A percentile compares a stretch with the other conserved stretches of the same genome.
These are phyloP conservation scores for Fusarium nanum DNA, from an alignment of 2,329 filamentous ascomycete genomes.

Conservation along the genomic window DNA sequence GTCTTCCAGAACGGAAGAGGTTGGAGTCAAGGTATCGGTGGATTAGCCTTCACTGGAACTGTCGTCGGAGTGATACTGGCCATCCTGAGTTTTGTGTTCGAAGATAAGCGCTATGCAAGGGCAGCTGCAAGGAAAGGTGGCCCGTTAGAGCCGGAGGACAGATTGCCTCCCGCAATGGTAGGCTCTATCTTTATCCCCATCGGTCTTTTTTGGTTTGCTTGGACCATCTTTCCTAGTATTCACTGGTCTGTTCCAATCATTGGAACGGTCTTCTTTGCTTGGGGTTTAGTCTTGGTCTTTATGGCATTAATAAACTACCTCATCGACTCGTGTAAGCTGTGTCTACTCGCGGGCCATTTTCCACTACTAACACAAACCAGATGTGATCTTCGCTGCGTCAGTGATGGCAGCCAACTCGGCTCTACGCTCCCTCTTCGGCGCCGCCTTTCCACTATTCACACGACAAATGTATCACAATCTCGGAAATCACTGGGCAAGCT, in stretches of 20 bases:
- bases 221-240: background rate
- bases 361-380: background rate
- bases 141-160: background rate
- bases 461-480: slow-evolving; percentile 21
- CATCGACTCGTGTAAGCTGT: slow-evolving; percentile 16
- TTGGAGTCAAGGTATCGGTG: slow-evolving; percentile 22
- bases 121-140: background rate
- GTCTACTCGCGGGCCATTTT: too few relatives aligned
- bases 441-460: slow-evolving; percentile 24
- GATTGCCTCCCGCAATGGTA: slow-evolving; percentile 8
- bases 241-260: slow-evolving; percentile 21
- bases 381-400: slow-evolving; percentile 10
- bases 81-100: background rate
- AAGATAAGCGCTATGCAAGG: slow-evolving; percentile 9
- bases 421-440: slow-evolving; percentile 16
- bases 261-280: slow-evolving; percentile 5
- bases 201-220: slow-evolving; percentile 28
- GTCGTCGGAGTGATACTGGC: slow-evolving; percentile 2
- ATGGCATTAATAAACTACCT: slow-evolving; percentile 22
- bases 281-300: slow-evolving; percentile 23
- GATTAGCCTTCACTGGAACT: slow-evolving; percentile 6
- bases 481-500: slow-evolving; percentile 21
- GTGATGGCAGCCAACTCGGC: slow-evolving; percentile 26
- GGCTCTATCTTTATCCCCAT: slow-evolving; percentile 13
- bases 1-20: slow-evolving; percentile 23